phyloP scores from a whole-genome alignment of 352 stramenopile genomes.

The Chrysophaeum taylorii region DNA sequence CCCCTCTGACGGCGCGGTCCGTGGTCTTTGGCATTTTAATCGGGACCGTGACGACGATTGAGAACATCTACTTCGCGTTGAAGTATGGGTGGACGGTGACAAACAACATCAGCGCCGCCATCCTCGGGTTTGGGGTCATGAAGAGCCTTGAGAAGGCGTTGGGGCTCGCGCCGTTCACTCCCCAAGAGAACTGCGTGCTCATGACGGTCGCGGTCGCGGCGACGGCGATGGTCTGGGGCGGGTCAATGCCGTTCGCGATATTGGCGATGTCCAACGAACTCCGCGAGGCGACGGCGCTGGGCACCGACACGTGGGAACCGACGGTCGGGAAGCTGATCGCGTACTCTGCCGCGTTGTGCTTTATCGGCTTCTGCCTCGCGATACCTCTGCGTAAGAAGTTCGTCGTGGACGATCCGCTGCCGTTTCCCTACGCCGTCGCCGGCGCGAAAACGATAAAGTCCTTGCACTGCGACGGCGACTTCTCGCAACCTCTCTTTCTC shows the following conservation, averaged over 20 bases:
- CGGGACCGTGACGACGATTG: background rate
- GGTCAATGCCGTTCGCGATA: slow-evolving; percentile 1
- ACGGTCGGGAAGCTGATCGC: background rate
- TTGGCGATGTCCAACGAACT: background rate
- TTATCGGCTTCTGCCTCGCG: background rate
- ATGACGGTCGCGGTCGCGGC: slow-evolving; percentile 1
- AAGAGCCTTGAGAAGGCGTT: background rate
- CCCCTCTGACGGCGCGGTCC: too few species aligned
- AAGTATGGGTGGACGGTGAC: slow-evolving; percentile 10
- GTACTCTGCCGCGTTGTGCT: background rate
- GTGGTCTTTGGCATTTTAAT: background rate
- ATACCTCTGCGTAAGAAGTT: background rate
- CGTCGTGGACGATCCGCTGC: background rate
- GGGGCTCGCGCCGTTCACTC: background rate
- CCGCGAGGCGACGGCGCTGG: background rate
- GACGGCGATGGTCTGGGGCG: background rate
- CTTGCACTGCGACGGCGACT: background rate
- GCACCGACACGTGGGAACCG: background rate
- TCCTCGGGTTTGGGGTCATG: background rate
- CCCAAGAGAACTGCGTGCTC: slow-evolving; percentile 1
- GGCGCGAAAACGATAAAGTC: background rate
- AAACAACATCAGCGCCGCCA: background rate
- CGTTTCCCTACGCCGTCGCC: background rate
- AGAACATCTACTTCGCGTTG: slow-evolving; percentile 11
- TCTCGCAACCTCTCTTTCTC: background rate